Conservation (phyloP, 352 stramenopile genomes). For the Phytophthora palmivora region DNA sequence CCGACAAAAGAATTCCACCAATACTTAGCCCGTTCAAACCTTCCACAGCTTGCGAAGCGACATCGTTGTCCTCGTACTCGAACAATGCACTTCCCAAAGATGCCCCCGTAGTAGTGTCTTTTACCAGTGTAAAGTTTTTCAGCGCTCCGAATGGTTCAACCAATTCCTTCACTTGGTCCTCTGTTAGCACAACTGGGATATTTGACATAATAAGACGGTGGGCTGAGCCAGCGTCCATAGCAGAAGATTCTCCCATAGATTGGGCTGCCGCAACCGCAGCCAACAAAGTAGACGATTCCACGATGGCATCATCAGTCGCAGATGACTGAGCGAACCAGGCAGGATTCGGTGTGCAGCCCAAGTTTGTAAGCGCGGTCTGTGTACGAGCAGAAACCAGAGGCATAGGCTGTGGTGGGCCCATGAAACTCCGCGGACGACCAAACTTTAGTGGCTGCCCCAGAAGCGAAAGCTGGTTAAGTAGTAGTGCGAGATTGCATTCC, state of each 20-base stretch:
- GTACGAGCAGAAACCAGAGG: conserved; percentile 68
- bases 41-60: conserved; percentile 66
- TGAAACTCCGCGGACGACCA: conserved; percentile 83
- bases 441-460: conserved; percentile 88
- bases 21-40: conserved; percentile 85
- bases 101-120: conserved; percentile 50
- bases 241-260: background rate
- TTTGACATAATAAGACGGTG: conserved; percentile 84
- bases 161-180: conserved; percentile 85
- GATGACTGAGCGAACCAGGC: conserved; percentile 70
- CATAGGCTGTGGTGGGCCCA: conserved; percentile 83
- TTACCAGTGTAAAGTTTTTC: conserved; percentile 72
- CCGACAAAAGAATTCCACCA: conserved; percentile 66
- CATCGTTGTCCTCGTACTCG: conserved; percentile 73
- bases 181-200: conserved; percentile 76
- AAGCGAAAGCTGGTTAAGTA: conserved; percentile 84
- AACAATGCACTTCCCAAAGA: conserved; percentile 81
- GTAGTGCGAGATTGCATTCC: conserved; percentile 85
- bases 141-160: conserved; percentile 85
- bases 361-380: conserved; percentile 81
- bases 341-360: conserved; percentile 84
- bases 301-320: conserved; percentile 5
- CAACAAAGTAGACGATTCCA: conserved; percentile 19
- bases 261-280: conserved; percentile 12
- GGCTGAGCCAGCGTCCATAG: conserved; percentile 14